These are phyloP conservation scores for Nemania sp. DNA, from an alignment of 2,329 filamentous ascomycete species.

Conservation along the genomic window DNA sequence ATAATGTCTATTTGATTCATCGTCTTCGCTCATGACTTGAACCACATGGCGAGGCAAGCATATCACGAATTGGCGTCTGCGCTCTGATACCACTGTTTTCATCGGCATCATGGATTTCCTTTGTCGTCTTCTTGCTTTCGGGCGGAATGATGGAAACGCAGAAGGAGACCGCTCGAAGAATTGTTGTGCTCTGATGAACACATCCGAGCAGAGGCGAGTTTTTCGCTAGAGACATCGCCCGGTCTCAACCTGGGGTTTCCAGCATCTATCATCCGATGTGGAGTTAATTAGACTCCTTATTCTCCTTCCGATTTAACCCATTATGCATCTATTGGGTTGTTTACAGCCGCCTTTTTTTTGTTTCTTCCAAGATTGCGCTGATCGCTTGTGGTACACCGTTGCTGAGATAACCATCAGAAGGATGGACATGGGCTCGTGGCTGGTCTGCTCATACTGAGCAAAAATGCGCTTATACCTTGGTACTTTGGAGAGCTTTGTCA, in stretches of 20 bases:
- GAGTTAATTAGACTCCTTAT: slow-evolving; percentile 14
- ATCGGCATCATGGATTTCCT: slow-evolving; percentile 41
- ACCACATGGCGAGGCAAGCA: slow-evolving; percentile 45
- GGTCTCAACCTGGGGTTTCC: background rate
- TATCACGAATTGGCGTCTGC: slow-evolving; percentile 44
- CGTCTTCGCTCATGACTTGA: slow-evolving; percentile 40
- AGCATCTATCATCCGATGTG: slow-evolving; percentile 1
- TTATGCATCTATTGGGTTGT: slow-evolving; percentile 23
- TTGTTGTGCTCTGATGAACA: slow-evolving; percentile 4
- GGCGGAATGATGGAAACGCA: slow-evolving; percentile 12
- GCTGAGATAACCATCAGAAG: background rate
- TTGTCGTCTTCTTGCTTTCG: slow-evolving; percentile 28
- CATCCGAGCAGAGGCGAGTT: background rate
- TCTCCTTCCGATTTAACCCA: slow-evolving; percentile 16
- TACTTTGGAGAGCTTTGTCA: slow-evolving; percentile 8
- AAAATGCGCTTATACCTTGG: slow-evolving; percentile 6
- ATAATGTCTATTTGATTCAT: slow-evolving; percentile 42
- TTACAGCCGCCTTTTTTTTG: slow-evolving; percentile 27
- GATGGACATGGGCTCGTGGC: slow-evolving; percentile 1
- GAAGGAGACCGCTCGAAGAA: slow-evolving; percentile 3
- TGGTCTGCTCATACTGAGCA: slow-evolving; percentile 5
- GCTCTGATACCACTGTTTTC: slow-evolving; percentile 45
- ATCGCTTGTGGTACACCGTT: background rate
- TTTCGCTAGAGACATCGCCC: slow-evolving; percentile 5
- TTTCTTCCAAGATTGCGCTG: slow-evolving; percentile 20